Base-by-base conservation (phyloP, 352 stramenopile species). In the Phytophthora hibernalis region DNA sequence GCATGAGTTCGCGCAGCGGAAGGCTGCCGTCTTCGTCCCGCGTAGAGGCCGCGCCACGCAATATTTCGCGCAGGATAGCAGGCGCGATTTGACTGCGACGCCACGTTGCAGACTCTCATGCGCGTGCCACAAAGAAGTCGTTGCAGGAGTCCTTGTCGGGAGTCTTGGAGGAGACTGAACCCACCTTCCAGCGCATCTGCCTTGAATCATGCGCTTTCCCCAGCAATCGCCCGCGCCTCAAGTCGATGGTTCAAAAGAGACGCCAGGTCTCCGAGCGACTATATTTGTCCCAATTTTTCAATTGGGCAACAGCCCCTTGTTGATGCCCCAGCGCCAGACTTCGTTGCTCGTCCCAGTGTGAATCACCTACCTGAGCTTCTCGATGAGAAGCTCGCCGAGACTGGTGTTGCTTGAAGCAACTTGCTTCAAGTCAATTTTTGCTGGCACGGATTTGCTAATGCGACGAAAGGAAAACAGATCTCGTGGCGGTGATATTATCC, bases 1-100 rank as follows among this genome's bases (percentile, higher is more conserved):
- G 9, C 31, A 40, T 16, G 11, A 5, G 11, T 16, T 40, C 33
- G 9, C 33, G 33, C 24, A 18, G 26, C 21, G 35, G 40, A 61
- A 52, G 54, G 31, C 24, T 37, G 16, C n/a, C 22, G 38, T 54
- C 24, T 38, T 30, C 47, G 44, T 5, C 30, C n/a, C 16, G 54
- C 31, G 61, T 65, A 70, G 45, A 65, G 30, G 54, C 45, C 30
- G 37, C 48, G 30, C 26, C 33, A 37, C 45, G 61, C 56, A 62
- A 71, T 62, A 62, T 67, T 71, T 71, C 55, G 49, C 35, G 63
- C 56, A 70, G 49, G 56, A 71, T 61, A 65, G 40, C 0, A 5
- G 7, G 2, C 20, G 31, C 31, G 56, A 71, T 71, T 71, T 71
- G 63, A 66, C 15, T 61, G 37, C 37, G 37, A 43, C 15, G 37